Conservation (phyloP, 2,329 filamentous ascomycete species). For the Aspergillus sp. region DNA sequence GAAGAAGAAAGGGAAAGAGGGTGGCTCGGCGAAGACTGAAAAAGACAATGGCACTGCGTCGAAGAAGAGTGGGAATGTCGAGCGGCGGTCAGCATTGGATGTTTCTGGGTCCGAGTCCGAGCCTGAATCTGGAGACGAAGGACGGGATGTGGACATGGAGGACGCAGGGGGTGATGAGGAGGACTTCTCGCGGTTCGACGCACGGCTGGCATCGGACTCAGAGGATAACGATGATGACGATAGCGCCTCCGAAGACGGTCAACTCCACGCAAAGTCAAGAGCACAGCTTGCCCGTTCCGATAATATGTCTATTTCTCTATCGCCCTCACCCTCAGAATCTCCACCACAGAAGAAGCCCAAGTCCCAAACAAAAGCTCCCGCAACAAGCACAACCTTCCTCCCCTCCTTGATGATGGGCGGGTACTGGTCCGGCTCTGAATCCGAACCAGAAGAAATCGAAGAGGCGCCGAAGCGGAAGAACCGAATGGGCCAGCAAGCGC, state of each 20-base stretch:
- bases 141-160: conserved; percentile 20
- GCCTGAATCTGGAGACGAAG: conserved; percentile 9
- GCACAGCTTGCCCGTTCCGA: conserved; percentile 25
- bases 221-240: conserved; percentile 20
- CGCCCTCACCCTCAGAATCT: conserved; percentile 16
- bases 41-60: neutral
- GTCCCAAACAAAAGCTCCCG: conserved; percentile 23
- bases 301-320: conserved; percentile 36
- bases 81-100: neutral
- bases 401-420: conserved; percentile 61
- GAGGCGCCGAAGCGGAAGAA: conserved; percentile 55
- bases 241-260: conserved; percentile 1
- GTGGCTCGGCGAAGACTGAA: conserved; percentile 1
- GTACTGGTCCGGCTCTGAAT: conserved; percentile 64
- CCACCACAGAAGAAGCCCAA: conserved; percentile 18
- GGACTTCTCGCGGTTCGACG: conserved; percentile 33
- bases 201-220: conserved; percentile 33
- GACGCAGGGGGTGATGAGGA: conserved; percentile 29
- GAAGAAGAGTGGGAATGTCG: neutral
- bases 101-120: neutral
- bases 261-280: neutral
- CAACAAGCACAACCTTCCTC: conserved; percentile 54
- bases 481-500: conserved; percentile 61
- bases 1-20: conserved; percentile 15
- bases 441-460: conserved; percentile 51